Evolutionary conservation across 2,329 filamentous ascomycete genomes (phyloP).

Genomic region (Capronia americana): DNA sequence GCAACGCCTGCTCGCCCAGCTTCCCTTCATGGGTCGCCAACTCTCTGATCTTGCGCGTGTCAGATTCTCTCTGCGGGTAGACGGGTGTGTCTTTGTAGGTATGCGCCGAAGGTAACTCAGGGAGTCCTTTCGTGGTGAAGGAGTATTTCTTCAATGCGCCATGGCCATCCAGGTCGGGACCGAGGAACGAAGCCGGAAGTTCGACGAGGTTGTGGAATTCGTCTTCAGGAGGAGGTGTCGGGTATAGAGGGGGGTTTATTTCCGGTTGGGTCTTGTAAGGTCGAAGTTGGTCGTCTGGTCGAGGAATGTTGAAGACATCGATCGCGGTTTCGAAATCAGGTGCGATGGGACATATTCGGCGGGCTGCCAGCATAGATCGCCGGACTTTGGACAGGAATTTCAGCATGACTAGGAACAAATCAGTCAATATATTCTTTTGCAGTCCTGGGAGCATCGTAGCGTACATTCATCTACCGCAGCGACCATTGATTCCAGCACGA

Average conservation of each 20-base stretch:
- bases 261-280: conserved; percentile 43
- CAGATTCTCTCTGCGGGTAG: conserved; percentile 63
- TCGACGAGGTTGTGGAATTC: conserved; percentile 43
- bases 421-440: conserved; percentile 34
- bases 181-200: conserved; percentile 54
- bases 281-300: conserved; percentile 37
- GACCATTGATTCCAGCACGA: conserved; percentile 63
- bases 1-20: conserved; percentile 68
- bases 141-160: conserved; percentile 54
- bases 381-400: conserved; percentile 61
- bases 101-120: conserved; percentile 67
- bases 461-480: conserved; percentile 65
- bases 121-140: conserved; percentile 67
- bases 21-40: conserved; percentile 70
- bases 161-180: conserved; percentile 57
- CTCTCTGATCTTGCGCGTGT: conserved; percentile 66
- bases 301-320: conserved; percentile 48
- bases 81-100: conserved; percentile 68
- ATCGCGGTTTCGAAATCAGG: conserved; percentile 65
- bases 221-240: conserved; percentile 51
- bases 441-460: conserved; percentile 41
- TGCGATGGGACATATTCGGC: conserved; percentile 62
- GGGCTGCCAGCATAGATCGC: conserved; percentile 63
- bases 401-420: conserved; percentile 47
- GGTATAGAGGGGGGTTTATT: conserved; percentile 43